Evolutionary conservation across 495 filamentous ascomycete species (phyloP).

Genomic region (Symbiotaphrina buchneri): DNA sequence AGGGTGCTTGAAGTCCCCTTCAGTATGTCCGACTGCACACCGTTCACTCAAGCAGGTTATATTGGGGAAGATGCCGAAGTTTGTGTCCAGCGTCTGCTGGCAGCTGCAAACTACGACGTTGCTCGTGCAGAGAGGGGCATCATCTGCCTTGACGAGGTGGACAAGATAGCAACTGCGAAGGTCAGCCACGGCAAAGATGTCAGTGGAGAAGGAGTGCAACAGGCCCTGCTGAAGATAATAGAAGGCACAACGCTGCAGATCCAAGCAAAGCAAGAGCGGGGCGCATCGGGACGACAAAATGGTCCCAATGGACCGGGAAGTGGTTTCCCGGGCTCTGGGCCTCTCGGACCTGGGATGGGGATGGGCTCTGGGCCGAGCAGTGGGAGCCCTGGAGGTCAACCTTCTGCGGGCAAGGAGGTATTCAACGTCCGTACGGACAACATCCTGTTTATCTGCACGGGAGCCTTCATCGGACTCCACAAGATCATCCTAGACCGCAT

Average conservation of each 20-base stretch:
- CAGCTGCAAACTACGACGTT: constrained; percentile 78
- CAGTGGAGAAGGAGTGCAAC: constrained; percentile 83
- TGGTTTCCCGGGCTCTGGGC: constrained; percentile 1
- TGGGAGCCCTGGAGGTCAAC: constrained; percentile 26
- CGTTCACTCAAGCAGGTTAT: constrained; percentile 92
- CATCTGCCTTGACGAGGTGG: constrained; percentile 86
- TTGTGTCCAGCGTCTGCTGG: constrained; percentile 72
- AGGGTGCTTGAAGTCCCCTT: constrained; percentile 78
- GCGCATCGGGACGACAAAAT: constrained; percentile 17
- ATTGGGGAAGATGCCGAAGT: constrained; percentile 92
- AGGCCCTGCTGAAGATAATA: constrained; percentile 85
- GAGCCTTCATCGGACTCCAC: constrained; percentile 83
- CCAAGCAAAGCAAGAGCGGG: constrained; percentile 61
- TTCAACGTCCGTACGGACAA: constrained; percentile 87
- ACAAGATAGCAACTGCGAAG: constrained; percentile 72
- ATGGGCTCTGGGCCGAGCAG: constrained; percentile 3
- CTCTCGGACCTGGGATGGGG: constrained; percentile 5
- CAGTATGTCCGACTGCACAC: constrained; percentile 91
- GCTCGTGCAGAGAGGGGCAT: constrained; percentile 76
- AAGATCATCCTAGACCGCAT: constrained; percentile 74
- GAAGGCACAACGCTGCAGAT: constrained; percentile 87
- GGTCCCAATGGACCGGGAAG: constrained; percentile 2
- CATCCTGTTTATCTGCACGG: constrained; percentile 90
- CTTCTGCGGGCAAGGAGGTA: no score
- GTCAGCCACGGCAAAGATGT: constrained; percentile 60